phyloP scores from a whole-genome alignment of 805 yeast genomes.

The Candida schatavii region DNA sequence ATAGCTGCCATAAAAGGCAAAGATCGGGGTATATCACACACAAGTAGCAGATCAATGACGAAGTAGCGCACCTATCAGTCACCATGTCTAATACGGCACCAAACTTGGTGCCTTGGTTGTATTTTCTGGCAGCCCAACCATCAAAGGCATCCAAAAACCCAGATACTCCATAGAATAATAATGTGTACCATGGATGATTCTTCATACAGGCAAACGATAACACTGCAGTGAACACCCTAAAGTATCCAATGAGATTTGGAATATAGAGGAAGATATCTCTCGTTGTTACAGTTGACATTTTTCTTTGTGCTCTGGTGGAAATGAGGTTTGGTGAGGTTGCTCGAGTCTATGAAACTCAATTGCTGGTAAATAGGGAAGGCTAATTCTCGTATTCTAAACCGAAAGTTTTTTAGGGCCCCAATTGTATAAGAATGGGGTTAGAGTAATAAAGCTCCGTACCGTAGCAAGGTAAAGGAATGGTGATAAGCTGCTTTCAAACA shows the following conservation, averaged over 20 bases:
- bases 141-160: constrained; percentile 95
- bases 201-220: constrained; percentile 81
- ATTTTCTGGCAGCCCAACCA: constrained; percentile 90
- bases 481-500: no score
- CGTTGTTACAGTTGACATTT: background rate
- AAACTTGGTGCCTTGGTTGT: constrained; percentile 82
- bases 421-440: no score
- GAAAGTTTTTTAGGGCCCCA: no score
- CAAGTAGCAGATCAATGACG: constrained; percentile 85
- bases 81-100: constrained; percentile 99
- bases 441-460: no score
- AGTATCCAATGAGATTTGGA: constrained; percentile 90
- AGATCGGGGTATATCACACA: constrained; percentile 75
- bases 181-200: constrained; percentile 76
- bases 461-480: no score
- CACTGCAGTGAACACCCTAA: constrained; percentile 78
- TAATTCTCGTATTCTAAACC: no score
- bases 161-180: constrained; percentile 75
- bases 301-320: no score
- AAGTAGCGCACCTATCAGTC: constrained; percentile 95
- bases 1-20: constrained; percentile 71
- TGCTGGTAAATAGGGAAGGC: no score
- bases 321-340: no score
- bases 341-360: no score
- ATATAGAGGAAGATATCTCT: constrained; percentile 69